These are phyloP conservation scores for Diplotaxis tenuifolia DNA, from an alignment of 345 rosid genomes.

Conservation along the genomic window DNA sequence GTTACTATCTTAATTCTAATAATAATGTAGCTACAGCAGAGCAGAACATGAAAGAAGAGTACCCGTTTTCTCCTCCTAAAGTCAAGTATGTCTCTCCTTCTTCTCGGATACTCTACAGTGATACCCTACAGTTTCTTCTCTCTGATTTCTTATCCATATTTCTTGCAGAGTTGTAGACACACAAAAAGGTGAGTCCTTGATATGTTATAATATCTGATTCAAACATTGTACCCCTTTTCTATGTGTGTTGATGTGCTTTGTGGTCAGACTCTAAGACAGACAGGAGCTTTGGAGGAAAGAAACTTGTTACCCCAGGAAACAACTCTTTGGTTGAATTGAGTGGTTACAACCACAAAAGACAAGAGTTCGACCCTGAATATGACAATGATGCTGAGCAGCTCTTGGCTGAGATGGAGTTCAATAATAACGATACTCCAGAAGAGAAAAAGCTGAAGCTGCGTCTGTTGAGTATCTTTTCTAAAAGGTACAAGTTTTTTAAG, in stretches of 20 bases:
- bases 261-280: slow-evolving; percentile 62
- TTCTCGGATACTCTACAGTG: slow-evolving; percentile 18
- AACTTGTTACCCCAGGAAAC: slow-evolving; percentile 47
- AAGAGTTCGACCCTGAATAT: slow-evolving; percentile 90
- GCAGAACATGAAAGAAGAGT: slow-evolving; percentile 71
- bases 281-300: slow-evolving; percentile 66
- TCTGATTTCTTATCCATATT: slow-evolving; percentile 27
- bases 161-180: slow-evolving; percentile 71
- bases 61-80: slow-evolving; percentile 78
- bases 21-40: slow-evolving; percentile 55
- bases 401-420: slow-evolving; percentile 98
- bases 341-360: slow-evolving; percentile 77
- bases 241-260: slow-evolving; percentile 21
- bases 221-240: slow-evolving; percentile 25
- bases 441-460: slow-evolving; percentile 84
- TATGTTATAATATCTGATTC: slow-evolving; percentile 40
- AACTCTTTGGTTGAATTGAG: slow-evolving; percentile 75
- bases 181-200: slow-evolving; percentile 55
- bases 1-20: slow-evolving; percentile 6
- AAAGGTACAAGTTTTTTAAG: slow-evolving; percentile 65
- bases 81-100: slow-evolving; percentile 63
- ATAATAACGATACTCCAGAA: slow-evolving; percentile 80
- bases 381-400: slow-evolving; percentile 96
- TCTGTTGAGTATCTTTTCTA: slow-evolving; percentile 74
- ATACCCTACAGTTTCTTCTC: slow-evolving; percentile 22